phyloP scores from a whole-genome alignment of 2,329 filamentous ascomycete species.

The Chrysosporium queenslandicum region DNA sequence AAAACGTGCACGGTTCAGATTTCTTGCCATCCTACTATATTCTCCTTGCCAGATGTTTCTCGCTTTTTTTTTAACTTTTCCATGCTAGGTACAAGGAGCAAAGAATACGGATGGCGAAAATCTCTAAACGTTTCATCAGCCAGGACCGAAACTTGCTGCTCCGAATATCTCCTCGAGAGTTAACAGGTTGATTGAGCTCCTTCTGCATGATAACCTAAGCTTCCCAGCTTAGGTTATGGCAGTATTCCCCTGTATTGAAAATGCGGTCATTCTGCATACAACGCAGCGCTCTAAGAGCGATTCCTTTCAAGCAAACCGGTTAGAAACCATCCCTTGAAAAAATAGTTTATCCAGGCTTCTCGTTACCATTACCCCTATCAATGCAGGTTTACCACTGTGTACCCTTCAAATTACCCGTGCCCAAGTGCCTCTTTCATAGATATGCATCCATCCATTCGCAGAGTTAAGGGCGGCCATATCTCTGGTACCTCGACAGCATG shows the following conservation, averaged over 20 bases:
- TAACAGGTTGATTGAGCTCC: neutral
- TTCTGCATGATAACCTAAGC: neutral
- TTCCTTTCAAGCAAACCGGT: neutral
- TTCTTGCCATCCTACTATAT: neutral
- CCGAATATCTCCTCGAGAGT: neutral
- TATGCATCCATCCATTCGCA: neutral
- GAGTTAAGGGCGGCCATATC: too few relatives aligned
- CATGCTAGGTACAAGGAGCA: neutral
- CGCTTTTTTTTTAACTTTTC: neutral
- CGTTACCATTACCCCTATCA: neutral
- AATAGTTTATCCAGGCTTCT: neutral
- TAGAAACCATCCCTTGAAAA: neutral
- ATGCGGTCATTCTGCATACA: constrained; percentile 4
- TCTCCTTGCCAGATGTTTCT: neutral
- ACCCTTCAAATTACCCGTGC: neutral
- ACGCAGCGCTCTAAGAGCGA: neutral
- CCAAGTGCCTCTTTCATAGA: neutral
- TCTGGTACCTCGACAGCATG: too few relatives aligned
- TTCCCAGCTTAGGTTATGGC: neutral
- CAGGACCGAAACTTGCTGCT: neutral
- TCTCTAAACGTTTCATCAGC: neutral
- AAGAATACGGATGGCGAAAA: neutral
- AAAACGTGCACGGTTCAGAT: constrained; percentile 5
- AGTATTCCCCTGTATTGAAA: neutral
- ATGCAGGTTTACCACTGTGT: constrained; percentile 1